Base-by-base conservation (phyloP, 805 yeast species). In the Geotrichum ghanense region DNA sequence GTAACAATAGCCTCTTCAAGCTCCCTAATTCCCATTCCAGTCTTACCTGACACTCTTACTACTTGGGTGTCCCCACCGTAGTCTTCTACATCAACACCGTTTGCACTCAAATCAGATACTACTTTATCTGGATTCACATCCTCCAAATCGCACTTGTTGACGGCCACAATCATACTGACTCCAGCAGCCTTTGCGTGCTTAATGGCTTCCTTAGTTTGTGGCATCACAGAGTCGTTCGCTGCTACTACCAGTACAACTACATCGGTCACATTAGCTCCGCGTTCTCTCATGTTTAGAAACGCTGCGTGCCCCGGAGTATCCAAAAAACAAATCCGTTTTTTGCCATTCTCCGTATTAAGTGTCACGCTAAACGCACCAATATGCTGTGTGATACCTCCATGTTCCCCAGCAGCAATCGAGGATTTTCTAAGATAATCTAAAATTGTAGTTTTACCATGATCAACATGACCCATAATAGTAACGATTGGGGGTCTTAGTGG, bases 241-340 rank as follows among this genome's bases (percentile, higher is more conserved):
- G 97, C 97, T 19, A 92, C 95, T 1, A 90, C 97, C 46, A 92
- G 71, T 42, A 92, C 75, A 27, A 92, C 86, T 43, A 92, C 81
- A 68, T 92, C 98, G 0, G 98, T 92, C 40, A 89, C 77, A 53
- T 78, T 81, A 0, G 98, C 97, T 42, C 98, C 98, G 55, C 98
- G 74, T 65, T 90, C 94, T 55, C 98, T 76, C 95, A 92, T 88
- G 57, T 88, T 88, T 53, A 92, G 69, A 60, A 92, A 92, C 0
- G 97, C 97, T 9, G 96, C 94, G 66, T 92, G 98, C 0, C 98
- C 98, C 0, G 98, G 98, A 0, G 98, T 92, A 63, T 92, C 98
- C 51, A 92, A 71, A 53, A 92, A 90, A 0, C 97, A 90, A 52
- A 92, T 85, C 39, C 69, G 69, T 60, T 81, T 83, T 6, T 31